A percentile compares a stretch with the other conserved stretches of the same genome.
Conservation (phyloP, 164 flowering plant genomes). For the Liriodendron chinense region DNA sequence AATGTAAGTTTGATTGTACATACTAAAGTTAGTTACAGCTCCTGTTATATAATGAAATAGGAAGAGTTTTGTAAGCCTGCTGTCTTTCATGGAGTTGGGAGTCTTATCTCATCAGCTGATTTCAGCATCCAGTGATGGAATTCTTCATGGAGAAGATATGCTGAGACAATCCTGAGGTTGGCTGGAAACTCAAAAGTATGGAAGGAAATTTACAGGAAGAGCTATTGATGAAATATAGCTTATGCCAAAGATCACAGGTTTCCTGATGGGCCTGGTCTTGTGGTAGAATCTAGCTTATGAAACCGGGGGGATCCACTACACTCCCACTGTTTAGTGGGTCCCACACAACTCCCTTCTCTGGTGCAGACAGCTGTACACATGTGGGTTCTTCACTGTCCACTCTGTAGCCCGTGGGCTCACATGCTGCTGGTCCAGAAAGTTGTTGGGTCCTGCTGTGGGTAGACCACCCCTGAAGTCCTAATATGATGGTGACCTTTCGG, state of each 20-base stretch:
- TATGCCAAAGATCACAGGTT: neutral
- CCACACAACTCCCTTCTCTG: no score
- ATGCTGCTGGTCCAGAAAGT: no score
- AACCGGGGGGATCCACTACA: no score
- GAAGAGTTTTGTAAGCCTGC: neutral
- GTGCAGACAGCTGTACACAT: no score
- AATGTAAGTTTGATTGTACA: constrained; percentile 25
- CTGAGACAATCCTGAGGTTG: neutral
- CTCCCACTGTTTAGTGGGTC: no score
- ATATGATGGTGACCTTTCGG: no score
- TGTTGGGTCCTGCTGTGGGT: no score
- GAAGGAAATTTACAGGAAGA: neutral
- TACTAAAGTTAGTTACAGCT: constrained; percentile 2
- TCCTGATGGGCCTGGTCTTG: no score
- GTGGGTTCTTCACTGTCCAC: no score
- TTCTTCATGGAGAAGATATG: neutral
- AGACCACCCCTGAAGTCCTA: no score
- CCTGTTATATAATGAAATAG: neutral
- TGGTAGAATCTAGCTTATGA: no score
- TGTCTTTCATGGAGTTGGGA: neutral
- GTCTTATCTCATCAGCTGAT: neutral
- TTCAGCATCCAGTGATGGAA: neutral
- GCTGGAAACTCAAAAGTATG: neutral
- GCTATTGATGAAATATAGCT: neutral
- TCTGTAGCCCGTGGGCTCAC: no score